A percentile compares a stretch with the other conserved stretches of the same genome.
These are phyloP conservation scores for Lachnellula hyalina DNA, from an alignment of 2,329 filamentous ascomycete genomes.

Conservation along the genomic window DNA sequence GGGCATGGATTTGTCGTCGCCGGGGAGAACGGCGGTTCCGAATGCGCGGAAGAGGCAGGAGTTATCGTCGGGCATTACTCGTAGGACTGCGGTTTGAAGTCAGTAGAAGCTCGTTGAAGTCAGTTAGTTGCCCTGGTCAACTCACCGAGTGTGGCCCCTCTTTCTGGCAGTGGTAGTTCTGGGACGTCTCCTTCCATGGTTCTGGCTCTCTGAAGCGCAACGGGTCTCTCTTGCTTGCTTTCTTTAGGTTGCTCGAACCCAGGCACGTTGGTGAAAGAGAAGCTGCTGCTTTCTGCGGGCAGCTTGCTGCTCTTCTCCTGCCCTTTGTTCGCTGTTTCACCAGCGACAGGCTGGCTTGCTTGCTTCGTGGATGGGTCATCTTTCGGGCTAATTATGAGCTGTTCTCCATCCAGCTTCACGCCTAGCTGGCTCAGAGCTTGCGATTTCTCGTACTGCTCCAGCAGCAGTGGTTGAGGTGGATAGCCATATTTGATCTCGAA, in stretches of 20 bases:
- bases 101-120: constrained; percentile 19
- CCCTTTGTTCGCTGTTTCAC: constrained; percentile 3
- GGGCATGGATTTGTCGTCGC: constrained; percentile 59
- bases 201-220: constrained; percentile 24
- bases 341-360: background rate
- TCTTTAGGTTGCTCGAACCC: background rate
- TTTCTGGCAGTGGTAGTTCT: constrained; percentile 40
- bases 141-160: constrained; percentile 48
- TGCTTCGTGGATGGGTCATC: constrained; percentile 8
- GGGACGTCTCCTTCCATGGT: constrained; percentile 30
- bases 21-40: constrained; percentile 64
- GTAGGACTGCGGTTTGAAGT: constrained; percentile 51
- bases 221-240: constrained; percentile 9
- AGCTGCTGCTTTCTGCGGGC: background rate
- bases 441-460: constrained; percentile 41
- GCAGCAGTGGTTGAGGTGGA: constrained; percentile 65
- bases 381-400: constrained; percentile 51
- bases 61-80: constrained; percentile 97
- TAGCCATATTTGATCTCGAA: constrained; percentile 83
- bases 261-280: constrained; percentile 13
- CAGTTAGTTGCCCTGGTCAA: constrained; percentile 33
- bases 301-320: constrained; percentile 2
- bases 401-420: constrained; percentile 61
- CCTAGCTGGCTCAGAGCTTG: constrained; percentile 50
- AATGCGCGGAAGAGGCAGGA: constrained; percentile 91